Percentiles rank a stretch among this genome's conserved stretches.
Evolutionary conservation across 2,329 filamentous ascomycete species (phyloP).

Genomic region (Rhexocercosporidium sp.): DNA sequence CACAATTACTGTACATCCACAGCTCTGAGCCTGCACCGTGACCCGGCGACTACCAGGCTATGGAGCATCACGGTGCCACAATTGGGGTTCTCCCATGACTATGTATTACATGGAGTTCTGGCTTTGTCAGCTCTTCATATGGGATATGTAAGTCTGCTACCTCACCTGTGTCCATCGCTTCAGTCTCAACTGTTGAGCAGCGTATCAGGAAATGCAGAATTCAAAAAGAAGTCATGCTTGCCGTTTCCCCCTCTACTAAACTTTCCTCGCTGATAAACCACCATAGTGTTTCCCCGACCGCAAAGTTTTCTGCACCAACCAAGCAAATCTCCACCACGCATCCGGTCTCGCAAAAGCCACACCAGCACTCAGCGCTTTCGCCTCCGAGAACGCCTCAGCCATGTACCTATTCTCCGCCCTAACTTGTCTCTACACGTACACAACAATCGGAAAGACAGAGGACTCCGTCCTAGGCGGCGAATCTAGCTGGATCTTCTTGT

Average conservation of each 20-base stretch:
- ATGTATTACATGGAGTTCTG: constrained; percentile 54
- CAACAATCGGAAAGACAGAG: constrained; percentile 40
- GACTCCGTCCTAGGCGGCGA: constrained; percentile 44
- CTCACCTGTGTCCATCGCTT: neutral
- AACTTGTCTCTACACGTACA: constrained; percentile 45
- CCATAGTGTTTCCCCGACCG: constrained; percentile 38
- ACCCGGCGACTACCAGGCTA: constrained; percentile 47
- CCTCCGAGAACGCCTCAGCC: constrained; percentile 40
- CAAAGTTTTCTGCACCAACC: constrained; percentile 45
- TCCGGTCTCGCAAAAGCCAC: constrained; percentile 38
- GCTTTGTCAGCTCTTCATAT: constrained; percentile 55
- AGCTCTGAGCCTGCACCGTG: constrained; percentile 49
- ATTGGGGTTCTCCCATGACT: constrained; percentile 51
- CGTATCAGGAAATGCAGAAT: too few relatives aligned
- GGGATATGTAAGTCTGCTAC: constrained; percentile 42
- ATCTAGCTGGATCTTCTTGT: constrained; percentile 45
- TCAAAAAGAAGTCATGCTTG: neutral
- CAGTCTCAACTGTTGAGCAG: neutral
- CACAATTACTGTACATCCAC: constrained; percentile 44
- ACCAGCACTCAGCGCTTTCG: constrained; percentile 41
- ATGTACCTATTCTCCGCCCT: constrained; percentile 47
- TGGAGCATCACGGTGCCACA: constrained; percentile 44
- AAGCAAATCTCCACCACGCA: constrained; percentile 45
- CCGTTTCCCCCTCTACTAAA: too few relatives aligned
- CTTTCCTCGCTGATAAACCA: neutral